Conservation (phyloP, 768 basidiomycete genomes). For the Russula foetens region DNA sequence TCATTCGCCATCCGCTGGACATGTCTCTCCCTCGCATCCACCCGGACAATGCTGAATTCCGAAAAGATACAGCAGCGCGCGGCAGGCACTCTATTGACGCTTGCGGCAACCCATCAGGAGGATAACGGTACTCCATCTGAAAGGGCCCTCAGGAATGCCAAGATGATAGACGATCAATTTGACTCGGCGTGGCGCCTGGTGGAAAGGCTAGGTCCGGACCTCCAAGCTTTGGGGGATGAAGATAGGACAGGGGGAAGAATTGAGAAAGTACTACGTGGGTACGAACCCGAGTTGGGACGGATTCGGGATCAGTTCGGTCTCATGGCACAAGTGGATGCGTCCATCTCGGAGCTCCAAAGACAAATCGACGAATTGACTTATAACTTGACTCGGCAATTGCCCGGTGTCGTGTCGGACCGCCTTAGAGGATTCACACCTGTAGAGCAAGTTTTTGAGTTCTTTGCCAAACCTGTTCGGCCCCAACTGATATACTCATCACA, state of each 20-base stretch:
- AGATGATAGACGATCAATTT: conserved; percentile 2
- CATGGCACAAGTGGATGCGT: background rate
- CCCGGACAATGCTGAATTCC: background rate
- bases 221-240: background rate
- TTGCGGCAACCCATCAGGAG: background rate
- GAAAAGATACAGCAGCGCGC: background rate
- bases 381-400: background rate
- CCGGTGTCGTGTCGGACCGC: conserved; percentile 1
- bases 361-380: background rate
- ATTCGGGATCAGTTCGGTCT: background rate
- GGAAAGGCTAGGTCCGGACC: background rate
- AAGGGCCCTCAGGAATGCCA: background rate
- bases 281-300: background rate
- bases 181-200: conserved; percentile 1
- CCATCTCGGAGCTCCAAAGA: background rate
- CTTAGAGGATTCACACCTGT: background rate
- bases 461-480: background rate
- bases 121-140: background rate
- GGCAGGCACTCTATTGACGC: background rate
- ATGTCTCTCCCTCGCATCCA: conserved; percentile 10
- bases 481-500: background rate
- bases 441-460: background rate
- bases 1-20: conserved; percentile 12
- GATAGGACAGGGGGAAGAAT: background rate
- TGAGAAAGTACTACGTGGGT: background rate